phyloP scores from a whole-genome alignment of 2,329 filamentous ascomycete species.

The Cordyceps javanica region DNA sequence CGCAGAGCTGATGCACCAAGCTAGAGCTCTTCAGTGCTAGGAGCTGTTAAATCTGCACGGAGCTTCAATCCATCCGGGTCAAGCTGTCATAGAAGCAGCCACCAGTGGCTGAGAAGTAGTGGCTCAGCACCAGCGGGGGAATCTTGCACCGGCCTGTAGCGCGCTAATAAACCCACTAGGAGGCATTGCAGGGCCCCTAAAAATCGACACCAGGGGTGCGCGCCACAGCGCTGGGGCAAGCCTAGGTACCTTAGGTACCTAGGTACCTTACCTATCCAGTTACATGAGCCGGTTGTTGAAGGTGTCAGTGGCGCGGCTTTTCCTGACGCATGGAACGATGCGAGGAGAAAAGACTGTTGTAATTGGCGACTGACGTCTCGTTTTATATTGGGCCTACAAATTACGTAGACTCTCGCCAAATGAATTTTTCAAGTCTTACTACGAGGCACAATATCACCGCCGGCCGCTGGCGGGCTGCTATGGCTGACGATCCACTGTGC shows the following conservation, averaged over 20 bases:
- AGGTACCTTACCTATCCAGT: too few species aligned
- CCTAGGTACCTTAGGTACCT: too few species aligned
- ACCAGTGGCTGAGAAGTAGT: background rate
- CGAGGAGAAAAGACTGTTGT: background rate
- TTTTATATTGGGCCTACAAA: background rate
- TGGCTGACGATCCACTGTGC: background rate
- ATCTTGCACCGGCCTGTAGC: background rate
- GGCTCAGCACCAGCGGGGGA: background rate
- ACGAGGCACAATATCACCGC: too few species aligned
- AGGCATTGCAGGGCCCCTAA: background rate
- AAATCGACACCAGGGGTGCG: too few species aligned
- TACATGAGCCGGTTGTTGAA: too few species aligned
- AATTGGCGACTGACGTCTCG: background rate
- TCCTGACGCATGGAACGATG: too few species aligned
- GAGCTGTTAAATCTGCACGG: conserved; percentile 13
- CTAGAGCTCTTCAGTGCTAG: background rate
- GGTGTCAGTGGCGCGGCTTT: too few species aligned
- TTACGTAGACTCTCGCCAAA: background rate
- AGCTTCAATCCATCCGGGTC: conserved; percentile 21
- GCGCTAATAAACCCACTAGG: background rate
- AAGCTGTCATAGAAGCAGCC: conserved; percentile 19
- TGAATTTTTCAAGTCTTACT: too few species aligned
- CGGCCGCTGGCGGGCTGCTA: background rate
- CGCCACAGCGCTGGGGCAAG: too few species aligned
- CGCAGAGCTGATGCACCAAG: background rate